Base-by-base conservation (phyloP, 805 yeast genomes). In the Tetrapisispora phaffii region DNA sequence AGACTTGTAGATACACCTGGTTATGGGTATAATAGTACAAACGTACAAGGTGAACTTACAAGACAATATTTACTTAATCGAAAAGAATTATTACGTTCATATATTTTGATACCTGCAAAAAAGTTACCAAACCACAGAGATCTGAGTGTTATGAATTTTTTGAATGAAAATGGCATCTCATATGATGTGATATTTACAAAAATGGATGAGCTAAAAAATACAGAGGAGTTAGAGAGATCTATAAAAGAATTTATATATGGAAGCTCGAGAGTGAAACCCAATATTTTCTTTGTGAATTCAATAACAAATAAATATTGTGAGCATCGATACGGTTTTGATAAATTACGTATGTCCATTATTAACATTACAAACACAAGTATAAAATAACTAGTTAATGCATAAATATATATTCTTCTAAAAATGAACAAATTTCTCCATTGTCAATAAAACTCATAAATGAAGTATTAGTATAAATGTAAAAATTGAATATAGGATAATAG, bases 1-100 rank as follows among this genome's bases (percentile, higher is more conserved):
- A 68, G 86, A 48, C 55, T 89, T 3, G 76, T 87, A 2, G 97
- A 89, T 58, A 75, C 87, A 21, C 97, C 97, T 0, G 97, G 97
- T 0, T 89, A 89, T 60, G 97, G 97, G 2, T 72, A 65, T 34
- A 77, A 73, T 49, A 88, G 94, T 16, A 73, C 72, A 15, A 57
- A 55, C 8, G 65, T 69, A 51, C 96, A 89, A 58, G 97, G 96
- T 1, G 66, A 74, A 34, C 71, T 80, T 24, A 82, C 83, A 1
- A 56, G 78, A 54, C 76, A 78, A 31, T 88, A 86, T 56, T 60
- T 89, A 7, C 63, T 66, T 23, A 66, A 72, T 20, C 66, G 93
- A 41, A 61, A 68, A 44, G 74, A 71, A 28, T 65, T 88, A 20
- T 66, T 73, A 26, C 71, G 79, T 40, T 79, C 79, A 2, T 85